These are phyloP conservation scores for Lentinula guzmanii DNA, from an alignment of 768 basidiomycete species.

Conservation along the genomic window DNA sequence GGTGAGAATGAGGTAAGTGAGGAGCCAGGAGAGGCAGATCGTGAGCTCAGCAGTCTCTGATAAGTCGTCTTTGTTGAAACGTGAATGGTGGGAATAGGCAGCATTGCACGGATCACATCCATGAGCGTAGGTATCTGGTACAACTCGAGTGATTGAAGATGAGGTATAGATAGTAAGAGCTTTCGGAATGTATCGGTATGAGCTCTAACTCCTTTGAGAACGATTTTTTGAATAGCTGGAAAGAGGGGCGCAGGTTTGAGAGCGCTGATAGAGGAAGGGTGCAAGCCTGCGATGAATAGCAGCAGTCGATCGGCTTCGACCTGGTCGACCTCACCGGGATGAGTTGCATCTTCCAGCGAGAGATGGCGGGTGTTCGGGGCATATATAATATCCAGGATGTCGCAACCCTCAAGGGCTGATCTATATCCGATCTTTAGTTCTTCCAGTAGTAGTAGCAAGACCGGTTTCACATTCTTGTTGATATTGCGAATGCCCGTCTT, in stretches of 20 bases:
- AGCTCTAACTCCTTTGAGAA: neutral
- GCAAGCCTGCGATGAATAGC: conserved; percentile 21
- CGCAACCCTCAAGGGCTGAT: conserved; percentile 27
- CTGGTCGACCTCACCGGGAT: conserved; percentile 33
- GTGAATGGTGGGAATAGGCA: neutral
- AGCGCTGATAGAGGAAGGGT: neutral
- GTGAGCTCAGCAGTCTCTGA: neutral
- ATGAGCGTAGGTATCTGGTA: neutral
- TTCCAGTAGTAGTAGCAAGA: conserved; percentile 31
- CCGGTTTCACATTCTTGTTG: conserved; percentile 18
- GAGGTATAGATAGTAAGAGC: neutral
- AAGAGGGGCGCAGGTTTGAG: neutral
- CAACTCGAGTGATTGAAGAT: conserved; percentile 1
- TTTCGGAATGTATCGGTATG: neutral
- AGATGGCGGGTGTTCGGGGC: conserved; percentile 33
- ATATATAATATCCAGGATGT: conserved; percentile 32
- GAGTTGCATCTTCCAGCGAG: conserved; percentile 37
- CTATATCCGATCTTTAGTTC: conserved; percentile 40
- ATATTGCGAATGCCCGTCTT: conserved; percentile 5
- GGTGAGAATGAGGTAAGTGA: neutral
- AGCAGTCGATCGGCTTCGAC: conserved; percentile 34
- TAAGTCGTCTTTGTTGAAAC: neutral
- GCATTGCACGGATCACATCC: neutral
- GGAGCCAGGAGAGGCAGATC: neutral
- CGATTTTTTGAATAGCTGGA: neutral